Base-by-base conservation (phyloP, 2,329 filamentous ascomycete species). In the Aspergillus sclerotialis region DNA sequence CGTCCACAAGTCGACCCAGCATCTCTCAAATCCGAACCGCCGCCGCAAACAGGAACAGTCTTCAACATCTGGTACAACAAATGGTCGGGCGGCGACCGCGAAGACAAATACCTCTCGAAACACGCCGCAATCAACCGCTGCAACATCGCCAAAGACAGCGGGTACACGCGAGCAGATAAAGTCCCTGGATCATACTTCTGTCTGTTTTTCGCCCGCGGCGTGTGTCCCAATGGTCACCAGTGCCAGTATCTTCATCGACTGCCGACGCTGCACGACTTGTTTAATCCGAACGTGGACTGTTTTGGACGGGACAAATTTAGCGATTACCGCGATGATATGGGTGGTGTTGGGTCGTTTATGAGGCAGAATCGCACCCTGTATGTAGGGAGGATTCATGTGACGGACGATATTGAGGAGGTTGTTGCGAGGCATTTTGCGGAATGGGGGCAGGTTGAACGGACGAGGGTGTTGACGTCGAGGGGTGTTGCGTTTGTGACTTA, bases 41-140 rank as follows among this genome's bases (percentile, higher is more conserved):
- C 89, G 11, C 84, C 86, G 2, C 89, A 96, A 53, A 96, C 90
- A 0, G 92, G 92, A 34, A 94, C 86, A 0, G 87, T 89, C 38
- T 98, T 92, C 73, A 98, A 98, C 64, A 93, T 94, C 54, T 95
- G 89, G 90, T 94, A 95, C 67, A 95, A 94, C 69, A 96, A 95
- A 65, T 96, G 90, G 89, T 84, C 82, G 1, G 92, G 92, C 46
- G 92, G 92, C 53, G 92, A 98, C 63, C 78, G 88, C 40, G 90
- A 96, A 56, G 88, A 93, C 68, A 87, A 89, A 50, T 88, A 90
- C 54, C 75, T 88, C 4, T 86, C 83, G 23, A 82, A 95, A 56
- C 84, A 81, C 14, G 76, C 81, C 10, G 90, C 92, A 3, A 80
- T 83, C 45, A 83, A 82, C 2, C 84, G 93, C 36, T 96, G 92